Conservation (phyloP, 2,329 filamentous ascomycete genomes). For the Claviceps sp. region DNA sequence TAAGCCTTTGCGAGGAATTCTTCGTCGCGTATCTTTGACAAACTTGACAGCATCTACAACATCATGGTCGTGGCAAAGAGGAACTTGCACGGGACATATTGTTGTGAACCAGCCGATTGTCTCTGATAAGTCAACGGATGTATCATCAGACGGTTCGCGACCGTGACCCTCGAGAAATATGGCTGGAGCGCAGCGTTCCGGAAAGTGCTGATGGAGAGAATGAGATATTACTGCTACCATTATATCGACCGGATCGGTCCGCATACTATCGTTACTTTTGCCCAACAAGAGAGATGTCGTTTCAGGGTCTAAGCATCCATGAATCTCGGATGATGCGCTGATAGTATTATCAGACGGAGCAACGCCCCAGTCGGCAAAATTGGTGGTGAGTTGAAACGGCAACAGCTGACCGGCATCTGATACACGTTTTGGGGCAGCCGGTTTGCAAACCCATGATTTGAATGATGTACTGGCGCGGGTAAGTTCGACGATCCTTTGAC, state of each 20-base stretch:
- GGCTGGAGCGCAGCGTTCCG: slow-evolving; percentile 18
- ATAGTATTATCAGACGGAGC: slow-evolving; percentile 2
- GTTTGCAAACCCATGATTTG: slow-evolving; percentile 21
- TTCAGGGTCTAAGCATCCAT: background rate
- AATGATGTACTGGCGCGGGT: slow-evolving; percentile 14
- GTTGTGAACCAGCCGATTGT: slow-evolving; percentile 35
- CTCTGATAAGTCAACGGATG: slow-evolving; percentile 19
- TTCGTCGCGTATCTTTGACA: slow-evolving; percentile 23
- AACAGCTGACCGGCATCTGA: slow-evolving; percentile 1
- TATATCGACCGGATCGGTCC: slow-evolving; percentile 25
- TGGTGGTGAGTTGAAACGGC: slow-evolving; percentile 7
- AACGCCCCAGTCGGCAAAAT: slow-evolving; percentile 10
- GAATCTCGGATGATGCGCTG: background rate
- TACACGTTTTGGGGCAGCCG: slow-evolving; percentile 15
- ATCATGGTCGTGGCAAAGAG: slow-evolving; percentile 2
- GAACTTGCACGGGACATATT: slow-evolving; percentile 19
- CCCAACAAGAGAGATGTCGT: slow-evolving; percentile 9
- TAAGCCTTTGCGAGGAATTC: slow-evolving; percentile 21
- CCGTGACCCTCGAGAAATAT: slow-evolving; percentile 30
- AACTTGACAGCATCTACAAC: slow-evolving; percentile 8
- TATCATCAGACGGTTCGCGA: slow-evolving; percentile 16
- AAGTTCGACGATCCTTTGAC: slow-evolving; percentile 3
- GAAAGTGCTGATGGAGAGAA: slow-evolving; percentile 23
- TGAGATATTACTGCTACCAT: slow-evolving; percentile 20
- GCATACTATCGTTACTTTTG: slow-evolving; percentile 16